phyloP scores from a whole-genome alignment of 345 rosid species.

The Lepidium sativum region DNA sequence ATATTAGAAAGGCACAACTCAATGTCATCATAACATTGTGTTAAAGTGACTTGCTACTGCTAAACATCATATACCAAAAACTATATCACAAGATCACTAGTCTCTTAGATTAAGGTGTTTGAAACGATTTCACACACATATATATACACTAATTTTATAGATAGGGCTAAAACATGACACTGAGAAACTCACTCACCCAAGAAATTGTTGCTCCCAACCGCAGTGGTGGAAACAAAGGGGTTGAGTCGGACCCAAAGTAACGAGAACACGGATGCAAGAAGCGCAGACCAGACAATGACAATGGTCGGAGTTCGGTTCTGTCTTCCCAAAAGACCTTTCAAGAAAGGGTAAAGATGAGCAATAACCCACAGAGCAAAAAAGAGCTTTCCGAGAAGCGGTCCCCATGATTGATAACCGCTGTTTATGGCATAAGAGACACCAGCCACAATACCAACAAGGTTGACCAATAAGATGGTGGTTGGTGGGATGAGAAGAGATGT shows the following conservation, averaged over 20 bases:
- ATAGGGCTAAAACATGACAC: neutral
- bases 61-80: neutral
- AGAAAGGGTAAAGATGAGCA: slow-evolving; percentile 89
- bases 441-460: slow-evolving; percentile 78
- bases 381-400: slow-evolving; percentile 84
- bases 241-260: slow-evolving; percentile 88
- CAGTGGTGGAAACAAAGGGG: slow-evolving; percentile 47
- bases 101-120: neutral
- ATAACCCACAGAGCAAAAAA: slow-evolving; percentile 89
- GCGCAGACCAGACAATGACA: slow-evolving; percentile 90
- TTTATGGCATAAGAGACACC: slow-evolving; percentile 82
- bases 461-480: slow-evolving; percentile 71
- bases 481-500: slow-evolving; percentile 94
- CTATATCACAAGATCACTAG: neutral
- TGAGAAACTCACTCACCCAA: neutral
- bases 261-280: slow-evolving; percentile 87
- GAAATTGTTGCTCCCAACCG: neutral
- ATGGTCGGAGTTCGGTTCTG: slow-evolving; percentile 91
- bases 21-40: neutral
- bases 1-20: neutral
- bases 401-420: slow-evolving; percentile 96
- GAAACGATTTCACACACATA: neutral
- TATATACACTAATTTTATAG: neutral
- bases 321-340: slow-evolving; percentile 85
- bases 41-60: neutral